Base-by-base conservation (phyloP, 2,329 filamentous ascomycete species). In the Allantophomopsis cytisporea region DNA sequence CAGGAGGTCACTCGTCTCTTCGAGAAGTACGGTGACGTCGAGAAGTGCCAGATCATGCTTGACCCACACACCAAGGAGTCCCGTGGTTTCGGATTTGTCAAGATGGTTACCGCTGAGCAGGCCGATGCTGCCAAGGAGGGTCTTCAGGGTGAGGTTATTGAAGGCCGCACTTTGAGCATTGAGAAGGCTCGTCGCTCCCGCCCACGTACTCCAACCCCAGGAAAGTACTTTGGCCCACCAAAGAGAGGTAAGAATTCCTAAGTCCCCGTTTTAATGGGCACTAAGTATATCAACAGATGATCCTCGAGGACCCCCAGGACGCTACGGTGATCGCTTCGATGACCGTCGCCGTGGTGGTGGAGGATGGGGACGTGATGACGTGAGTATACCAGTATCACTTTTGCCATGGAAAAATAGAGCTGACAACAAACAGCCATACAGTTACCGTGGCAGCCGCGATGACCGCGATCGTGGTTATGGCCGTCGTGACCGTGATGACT, bases 41-140 rank as follows among this genome's bases (percentile, higher is more conserved):
- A 96, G 67, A 96, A 93, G 66, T 96, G 89, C 69, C 93, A 95
- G 62, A 98, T 98, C 67, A 98, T 98, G 91, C 79, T 89, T 56
- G 91, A 98, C 58, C 91, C 91, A 45, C 91, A 98, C 64, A 93
- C 85, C 56, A 94, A 94, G 66, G 91, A 98, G 65, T 96, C 89
- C 52, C 91, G 91, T 63, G 91, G 91, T 50, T 98, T 98, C 50
- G 91, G 91, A 41, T 98, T 98, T 67, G 91, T 98, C 60, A 96
- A 98, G 71, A 96, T 98, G 89, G 79, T 87, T 44, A 93, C 86
- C 42, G 76, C 85, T 37, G 89, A 96, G 41, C 84, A 94, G 63
- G 91, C 91, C 47, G 91, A 98, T 62, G 88, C 91, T 50, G 91
- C 91, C 51, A 94, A 91, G 69, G 91, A 96, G 56, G 89, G 84